Evolutionary conservation across 129 eudicot species (phyloP).

Genomic region (Lonicera japonica): DNA sequence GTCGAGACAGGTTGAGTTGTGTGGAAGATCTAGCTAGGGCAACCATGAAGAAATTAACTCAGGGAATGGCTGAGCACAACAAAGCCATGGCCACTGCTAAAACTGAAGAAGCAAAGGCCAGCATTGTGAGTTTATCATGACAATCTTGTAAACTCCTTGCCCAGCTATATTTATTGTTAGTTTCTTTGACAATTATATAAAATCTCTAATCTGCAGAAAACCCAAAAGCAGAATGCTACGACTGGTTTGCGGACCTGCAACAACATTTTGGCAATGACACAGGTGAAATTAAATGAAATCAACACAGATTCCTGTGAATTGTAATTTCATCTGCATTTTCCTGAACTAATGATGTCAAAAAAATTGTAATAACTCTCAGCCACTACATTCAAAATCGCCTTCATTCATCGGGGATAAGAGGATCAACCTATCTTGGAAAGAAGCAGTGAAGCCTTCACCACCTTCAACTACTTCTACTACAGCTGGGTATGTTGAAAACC

Average conservation of each 20-base stretch:
- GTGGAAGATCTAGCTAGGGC: conserved; percentile 83
- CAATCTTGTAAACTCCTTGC: neutral
- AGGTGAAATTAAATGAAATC: conserved; percentile 31
- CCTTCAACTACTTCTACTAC: conserved; percentile 35
- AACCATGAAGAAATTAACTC: conserved; percentile 71
- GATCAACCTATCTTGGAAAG: conserved; percentile 86
- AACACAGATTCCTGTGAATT: conserved; percentile 3
- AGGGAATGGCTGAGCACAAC: conserved; percentile 79
- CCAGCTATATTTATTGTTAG: neutral
- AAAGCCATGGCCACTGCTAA: conserved; percentile 64
- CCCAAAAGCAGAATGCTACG: conserved; percentile 75
- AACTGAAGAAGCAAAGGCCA: conserved; percentile 71
- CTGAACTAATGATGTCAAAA: neutral
- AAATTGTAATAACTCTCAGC: conserved; percentile 39
- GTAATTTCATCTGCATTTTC: conserved; percentile 2
- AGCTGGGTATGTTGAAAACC: conserved; percentile 47
- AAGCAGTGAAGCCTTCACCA: conserved; percentile 46
- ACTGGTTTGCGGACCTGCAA: conserved; percentile 92
- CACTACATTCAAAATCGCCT: conserved; percentile 75
- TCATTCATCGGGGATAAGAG: conserved; percentile 85
- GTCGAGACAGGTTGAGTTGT: conserved; percentile 48
- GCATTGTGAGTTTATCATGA: conserved; percentile 46
- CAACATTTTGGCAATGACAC: conserved; percentile 87
- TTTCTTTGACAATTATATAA: neutral
- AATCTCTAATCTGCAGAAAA: conserved; percentile 50